A percentile compares a stretch with the other conserved stretches of the same genome.
Conservation (phyloP, 2,329 filamentous ascomycete species). For the Pseudonectria buxi region DNA sequence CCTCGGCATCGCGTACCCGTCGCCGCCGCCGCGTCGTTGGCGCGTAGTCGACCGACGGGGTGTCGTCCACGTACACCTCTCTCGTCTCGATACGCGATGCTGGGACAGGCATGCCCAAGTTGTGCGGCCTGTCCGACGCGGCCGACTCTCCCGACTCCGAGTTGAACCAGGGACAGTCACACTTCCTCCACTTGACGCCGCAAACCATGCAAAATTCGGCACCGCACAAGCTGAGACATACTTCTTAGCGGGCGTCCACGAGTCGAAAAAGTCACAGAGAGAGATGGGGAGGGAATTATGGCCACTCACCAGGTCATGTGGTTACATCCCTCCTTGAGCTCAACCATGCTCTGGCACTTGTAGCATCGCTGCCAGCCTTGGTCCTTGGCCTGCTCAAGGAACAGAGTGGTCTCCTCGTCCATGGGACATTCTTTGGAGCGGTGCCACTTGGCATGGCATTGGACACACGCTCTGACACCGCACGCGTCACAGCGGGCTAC, state of each 20-base stretch:
- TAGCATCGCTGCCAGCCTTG: constrained; percentile 72
- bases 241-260: too few species aligned
- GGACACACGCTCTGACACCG: constrained; percentile 64
- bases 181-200: constrained; percentile 73
- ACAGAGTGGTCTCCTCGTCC: constrained; percentile 57
- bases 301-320: constrained; percentile 73
- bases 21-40: constrained; percentile 18
- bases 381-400: constrained; percentile 59
- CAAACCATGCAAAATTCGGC: constrained; percentile 87
- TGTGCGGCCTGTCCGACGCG: constrained; percentile 48
- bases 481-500: constrained; percentile 66
- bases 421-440: constrained; percentile 60
- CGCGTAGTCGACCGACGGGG: constrained; percentile 24
- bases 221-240: constrained; percentile 55
- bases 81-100: constrained; percentile 18
- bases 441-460: constrained; percentile 72
- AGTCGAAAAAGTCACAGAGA: constrained; percentile 12
- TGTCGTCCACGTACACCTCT: constrained; percentile 12
- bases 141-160: constrained; percentile 36
- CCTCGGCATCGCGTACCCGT: constrained; percentile 34
- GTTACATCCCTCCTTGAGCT: constrained; percentile 76
- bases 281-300: background rate
- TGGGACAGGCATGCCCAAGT: constrained; percentile 43
- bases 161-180: constrained; percentile 76
- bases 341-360: constrained; percentile 66